These are phyloP conservation scores for Pichia sp. DNA, from an alignment of 1,139 yeast genomes.

Conservation along the genomic window DNA sequence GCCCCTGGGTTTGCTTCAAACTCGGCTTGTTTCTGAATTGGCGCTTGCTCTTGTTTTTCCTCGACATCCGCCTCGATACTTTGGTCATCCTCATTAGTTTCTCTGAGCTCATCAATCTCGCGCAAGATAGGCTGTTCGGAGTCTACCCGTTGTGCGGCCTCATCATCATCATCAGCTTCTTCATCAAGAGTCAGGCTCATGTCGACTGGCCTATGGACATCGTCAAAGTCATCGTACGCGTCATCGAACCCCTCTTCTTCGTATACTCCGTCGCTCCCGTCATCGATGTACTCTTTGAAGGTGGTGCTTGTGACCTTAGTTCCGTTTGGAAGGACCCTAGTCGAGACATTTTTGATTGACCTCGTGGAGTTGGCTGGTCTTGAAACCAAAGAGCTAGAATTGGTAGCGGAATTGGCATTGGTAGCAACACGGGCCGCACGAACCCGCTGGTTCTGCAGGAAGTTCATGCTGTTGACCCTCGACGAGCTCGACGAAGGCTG, in stretches of 20 bases:
- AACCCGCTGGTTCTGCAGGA: neutral
- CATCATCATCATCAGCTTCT: neutral
- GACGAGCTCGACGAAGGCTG: neutral
- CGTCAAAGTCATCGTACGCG: conserved; percentile 17
- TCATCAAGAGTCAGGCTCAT: conserved; percentile 14
- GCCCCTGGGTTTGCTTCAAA: too few species aligned
- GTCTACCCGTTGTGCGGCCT: neutral
- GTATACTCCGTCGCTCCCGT: conserved; percentile 7
- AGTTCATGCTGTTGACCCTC: conserved; percentile 4
- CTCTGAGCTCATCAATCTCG: neutral
- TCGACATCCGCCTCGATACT: too few species aligned
- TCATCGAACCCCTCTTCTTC: conserved; percentile 15
- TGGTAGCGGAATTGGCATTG: neutral
- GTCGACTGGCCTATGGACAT: conserved; percentile 12
- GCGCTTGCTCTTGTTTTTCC: too few species aligned
- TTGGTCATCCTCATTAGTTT: neutral
- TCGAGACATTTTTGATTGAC: conserved; percentile 13
- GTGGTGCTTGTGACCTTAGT: conserved; percentile 19
- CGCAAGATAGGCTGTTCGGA: neutral
- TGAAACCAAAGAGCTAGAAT: neutral
- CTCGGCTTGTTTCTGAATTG: too few species aligned
- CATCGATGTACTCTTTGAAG: conserved; percentile 14
- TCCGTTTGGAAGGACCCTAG: conserved; percentile 18
- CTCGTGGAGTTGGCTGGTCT: neutral
- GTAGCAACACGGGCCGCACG: neutral